These are phyloP conservation scores for Kurtzmaniella quercitrusa DNA, from an alignment of 1,139 yeast species.

Conservation along the genomic window DNA sequence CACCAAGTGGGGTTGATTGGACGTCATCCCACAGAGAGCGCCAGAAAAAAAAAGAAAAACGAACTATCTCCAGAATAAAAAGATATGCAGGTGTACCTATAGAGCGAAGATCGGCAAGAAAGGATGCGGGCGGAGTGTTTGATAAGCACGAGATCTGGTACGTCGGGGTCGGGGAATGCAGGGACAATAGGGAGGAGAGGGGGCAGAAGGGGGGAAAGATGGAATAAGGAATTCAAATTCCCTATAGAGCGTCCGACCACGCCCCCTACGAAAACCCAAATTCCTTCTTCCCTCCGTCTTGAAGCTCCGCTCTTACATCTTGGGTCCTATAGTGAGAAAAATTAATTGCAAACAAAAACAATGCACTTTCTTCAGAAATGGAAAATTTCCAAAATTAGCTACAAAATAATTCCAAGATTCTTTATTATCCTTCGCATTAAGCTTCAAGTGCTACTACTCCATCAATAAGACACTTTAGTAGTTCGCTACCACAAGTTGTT, in stretches of 20 bases:
- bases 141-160: too few species aligned
- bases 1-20: constrained; percentile 1
- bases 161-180: too few species aligned
- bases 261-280: too few species aligned
- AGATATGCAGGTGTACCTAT: background rate
- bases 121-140: background rate
- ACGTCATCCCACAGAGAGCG: background rate
- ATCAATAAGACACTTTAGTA: background rate
- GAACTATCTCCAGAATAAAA: background rate
- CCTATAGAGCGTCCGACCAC: too few species aligned
- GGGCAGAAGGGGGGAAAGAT: too few species aligned
- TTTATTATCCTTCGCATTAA: background rate
- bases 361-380: background rate
- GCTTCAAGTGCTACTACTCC: background rate
- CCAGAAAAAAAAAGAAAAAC: background rate
- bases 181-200: too few species aligned
- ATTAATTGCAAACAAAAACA: background rate
- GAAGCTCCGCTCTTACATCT: too few species aligned
- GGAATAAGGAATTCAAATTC: too few species aligned
- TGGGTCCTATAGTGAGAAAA: background rate
- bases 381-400: background rate
- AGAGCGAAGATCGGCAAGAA: background rate
- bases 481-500: background rate
- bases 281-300: too few species aligned
- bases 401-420: background rate